Conservation (phyloP, 768 basidiomycete genomes). For the Myochromella boudieri region DNA sequence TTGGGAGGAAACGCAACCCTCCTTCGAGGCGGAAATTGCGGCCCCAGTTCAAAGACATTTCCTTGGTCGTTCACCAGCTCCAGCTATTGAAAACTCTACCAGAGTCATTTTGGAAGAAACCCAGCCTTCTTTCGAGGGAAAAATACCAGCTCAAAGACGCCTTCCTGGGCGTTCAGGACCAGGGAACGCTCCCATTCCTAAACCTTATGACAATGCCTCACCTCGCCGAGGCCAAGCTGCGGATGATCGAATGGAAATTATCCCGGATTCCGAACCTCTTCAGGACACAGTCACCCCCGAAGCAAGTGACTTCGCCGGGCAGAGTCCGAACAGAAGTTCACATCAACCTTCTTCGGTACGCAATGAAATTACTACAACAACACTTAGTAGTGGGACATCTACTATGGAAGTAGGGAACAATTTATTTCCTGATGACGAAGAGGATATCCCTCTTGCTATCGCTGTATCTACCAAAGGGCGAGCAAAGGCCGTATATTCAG, state of each 20-base stretch:
- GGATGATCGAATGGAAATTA: slow-evolving; percentile 41
- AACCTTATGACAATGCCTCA: slow-evolving; percentile 1
- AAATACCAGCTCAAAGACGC: slow-evolving; percentile 10
- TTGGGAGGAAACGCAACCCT: neutral
- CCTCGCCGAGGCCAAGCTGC: slow-evolving; percentile 7
- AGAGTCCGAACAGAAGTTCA: neutral
- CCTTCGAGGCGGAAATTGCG: neutral
- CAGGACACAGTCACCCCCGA: slow-evolving; percentile 23
- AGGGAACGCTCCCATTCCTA: neutral
- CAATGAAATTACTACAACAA: slow-evolving; percentile 21
- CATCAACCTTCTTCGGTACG: neutral
- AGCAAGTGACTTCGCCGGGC: neutral
- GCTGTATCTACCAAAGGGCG: slow-evolving; percentile 18
- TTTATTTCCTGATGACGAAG: slow-evolving; percentile 28
- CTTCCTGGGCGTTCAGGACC: neutral
- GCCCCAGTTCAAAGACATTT: neutral
- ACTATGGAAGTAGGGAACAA: slow-evolving; percentile 16
- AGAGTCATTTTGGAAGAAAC: slow-evolving; percentile 20
- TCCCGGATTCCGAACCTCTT: slow-evolving; percentile 66
- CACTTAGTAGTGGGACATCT: slow-evolving; percentile 26
- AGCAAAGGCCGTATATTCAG: neutral
- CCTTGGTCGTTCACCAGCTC: no score
- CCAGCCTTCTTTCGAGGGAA: slow-evolving; percentile 18
- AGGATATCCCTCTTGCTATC: slow-evolving; percentile 49
- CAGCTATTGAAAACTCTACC: neutral